A percentile compares a stretch with the other conserved stretches of the same genome.
Evolutionary conservation across 2,329 filamentous ascomycete species (phyloP).

Genomic region (Huntiella moniliformis): DNA sequence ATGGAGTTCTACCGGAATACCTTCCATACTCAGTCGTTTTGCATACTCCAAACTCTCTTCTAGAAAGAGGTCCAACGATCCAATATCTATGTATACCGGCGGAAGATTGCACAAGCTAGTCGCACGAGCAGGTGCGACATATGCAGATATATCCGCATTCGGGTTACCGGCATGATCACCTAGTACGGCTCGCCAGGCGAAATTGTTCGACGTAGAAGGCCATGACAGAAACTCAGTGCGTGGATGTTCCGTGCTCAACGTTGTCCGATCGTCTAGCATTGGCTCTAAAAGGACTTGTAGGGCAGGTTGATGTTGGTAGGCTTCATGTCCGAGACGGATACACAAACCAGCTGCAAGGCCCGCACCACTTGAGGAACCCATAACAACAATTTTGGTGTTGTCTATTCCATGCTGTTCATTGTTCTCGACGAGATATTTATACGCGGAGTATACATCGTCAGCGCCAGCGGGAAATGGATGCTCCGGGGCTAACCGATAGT

Average conservation of each 20-base stretch:
- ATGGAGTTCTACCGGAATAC: slow-evolving; percentile 22
- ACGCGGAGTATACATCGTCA: slow-evolving; percentile 20
- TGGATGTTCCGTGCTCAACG: slow-evolving; percentile 4
- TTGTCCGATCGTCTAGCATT: slow-evolving; percentile 19
- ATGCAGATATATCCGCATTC: slow-evolving; percentile 11
- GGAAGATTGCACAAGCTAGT: slow-evolving; percentile 18
- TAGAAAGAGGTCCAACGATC: slow-evolving; percentile 21
- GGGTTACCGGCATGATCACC: slow-evolving; percentile 12
- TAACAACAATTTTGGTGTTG: slow-evolving; percentile 12
- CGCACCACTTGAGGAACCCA: slow-evolving; percentile 15
- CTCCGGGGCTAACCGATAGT: slow-evolving; percentile 27
- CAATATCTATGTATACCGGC: slow-evolving; percentile 22
- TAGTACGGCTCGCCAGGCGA: slow-evolving; percentile 15
- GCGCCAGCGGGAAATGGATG: slow-evolving; percentile 19
- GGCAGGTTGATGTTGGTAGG: slow-evolving; percentile 14
- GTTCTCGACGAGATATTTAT: slow-evolving; percentile 15
- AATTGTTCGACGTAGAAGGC: slow-evolving; percentile 13
- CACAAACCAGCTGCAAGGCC: slow-evolving; percentile 15
- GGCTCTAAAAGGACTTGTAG: slow-evolving; percentile 19
- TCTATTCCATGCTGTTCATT: slow-evolving; percentile 14
- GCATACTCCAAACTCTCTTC: slow-evolving; percentile 19
- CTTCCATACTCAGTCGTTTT: slow-evolving; percentile 17
- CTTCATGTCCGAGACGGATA: slow-evolving; percentile 22
- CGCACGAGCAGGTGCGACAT: slow-evolving; percentile 15
- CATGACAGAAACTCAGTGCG: slow-evolving; percentile 9